Evolutionary conservation across 768 basidiomycete species (phyloP).

Genomic region (Hemileccinum rubropunctum): DNA sequence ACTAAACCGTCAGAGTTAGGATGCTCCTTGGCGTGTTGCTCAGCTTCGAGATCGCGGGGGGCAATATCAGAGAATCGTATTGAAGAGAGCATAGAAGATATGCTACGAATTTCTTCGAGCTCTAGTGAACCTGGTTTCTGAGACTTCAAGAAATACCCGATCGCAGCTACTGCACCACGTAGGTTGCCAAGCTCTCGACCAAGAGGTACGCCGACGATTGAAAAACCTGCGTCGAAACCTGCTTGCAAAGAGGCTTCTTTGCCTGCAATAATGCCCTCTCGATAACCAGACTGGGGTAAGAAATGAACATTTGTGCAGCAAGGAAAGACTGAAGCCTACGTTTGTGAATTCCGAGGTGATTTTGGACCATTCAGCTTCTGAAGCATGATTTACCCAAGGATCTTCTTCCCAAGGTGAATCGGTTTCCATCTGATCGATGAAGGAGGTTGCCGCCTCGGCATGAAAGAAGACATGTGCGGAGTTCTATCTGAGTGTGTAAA

Average conservation of each 20-base stretch:
- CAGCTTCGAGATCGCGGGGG: constrained; percentile 74
- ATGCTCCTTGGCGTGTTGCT: constrained; percentile 71
- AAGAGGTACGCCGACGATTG: constrained; percentile 63
- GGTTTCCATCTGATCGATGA: constrained; percentile 21
- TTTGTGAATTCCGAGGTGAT: constrained; percentile 70
- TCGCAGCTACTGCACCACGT: constrained; percentile 66
- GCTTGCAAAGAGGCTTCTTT: constrained; percentile 85
- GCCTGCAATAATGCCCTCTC: constrained; percentile 94
- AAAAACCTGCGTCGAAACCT: constrained; percentile 89
- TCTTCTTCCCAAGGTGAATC: constrained; percentile 65
- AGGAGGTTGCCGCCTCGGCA: too few relatives aligned
- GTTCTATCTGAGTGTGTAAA: too few relatives aligned
- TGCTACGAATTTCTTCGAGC: constrained; percentile 46
- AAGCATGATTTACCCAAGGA: constrained; percentile 29
- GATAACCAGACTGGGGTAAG: constrained; percentile 73
- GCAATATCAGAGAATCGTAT: constrained; percentile 71
- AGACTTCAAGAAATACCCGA: constrained; percentile 55
- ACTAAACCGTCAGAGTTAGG: constrained; percentile 37
- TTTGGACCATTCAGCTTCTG: constrained; percentile 64
- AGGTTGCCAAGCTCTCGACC: constrained; percentile 77
- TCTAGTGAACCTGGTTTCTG: constrained; percentile 6
- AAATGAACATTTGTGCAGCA: constrained; percentile 1
- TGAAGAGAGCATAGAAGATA: constrained; percentile 53
- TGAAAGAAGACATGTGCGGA: too few relatives aligned
- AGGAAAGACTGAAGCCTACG: constrained; percentile 36